Conservation (phyloP, 2,329 filamentous ascomycete genomes). For the Blumeriella jaapii region DNA sequence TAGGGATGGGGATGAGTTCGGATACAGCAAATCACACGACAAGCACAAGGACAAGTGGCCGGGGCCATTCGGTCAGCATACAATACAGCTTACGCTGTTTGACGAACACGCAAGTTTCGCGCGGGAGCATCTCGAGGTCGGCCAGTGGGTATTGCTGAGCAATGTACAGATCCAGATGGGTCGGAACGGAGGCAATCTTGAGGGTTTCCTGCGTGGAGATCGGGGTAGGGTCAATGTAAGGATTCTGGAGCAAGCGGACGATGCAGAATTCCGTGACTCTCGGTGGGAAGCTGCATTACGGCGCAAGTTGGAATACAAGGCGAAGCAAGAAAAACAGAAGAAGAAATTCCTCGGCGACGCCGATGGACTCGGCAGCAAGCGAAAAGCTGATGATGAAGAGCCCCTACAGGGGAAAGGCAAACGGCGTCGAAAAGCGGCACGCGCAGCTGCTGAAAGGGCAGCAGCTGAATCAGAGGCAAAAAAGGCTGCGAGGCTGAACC, state of each 20-base stretch:
- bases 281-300: slow-evolving; percentile 45
- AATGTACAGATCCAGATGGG: slow-evolving; percentile 63
- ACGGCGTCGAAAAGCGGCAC: slow-evolving; percentile 22
- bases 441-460: slow-evolving; percentile 22
- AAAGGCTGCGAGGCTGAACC: slow-evolving; percentile 13
- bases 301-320: slow-evolving; percentile 52
- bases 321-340: slow-evolving; percentile 30
- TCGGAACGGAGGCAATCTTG: slow-evolving; percentile 43
- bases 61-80: slow-evolving; percentile 63
- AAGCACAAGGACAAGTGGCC: slow-evolving; percentile 42
- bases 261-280: slow-evolving; percentile 33
- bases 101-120: slow-evolving; percentile 53
- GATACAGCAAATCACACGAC: slow-evolving; percentile 35
- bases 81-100: slow-evolving; percentile 60
- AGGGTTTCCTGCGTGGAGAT: slow-evolving; percentile 62
- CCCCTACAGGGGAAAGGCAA: slow-evolving; percentile 17
- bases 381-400: slow-evolving; percentile 15
- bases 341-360: slow-evolving; percentile 29
- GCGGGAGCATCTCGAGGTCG: slow-evolving; percentile 41
- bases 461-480: slow-evolving; percentile 26
- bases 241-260: slow-evolving; percentile 33
- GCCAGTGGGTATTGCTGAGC: slow-evolving; percentile 51
- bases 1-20: slow-evolving; percentile 42
- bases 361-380: slow-evolving; percentile 25
- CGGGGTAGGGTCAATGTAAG: slow-evolving; percentile 46